Conservation (phyloP, 371 early-diverging fungal species). For the Mucor racemosus region DNA sequence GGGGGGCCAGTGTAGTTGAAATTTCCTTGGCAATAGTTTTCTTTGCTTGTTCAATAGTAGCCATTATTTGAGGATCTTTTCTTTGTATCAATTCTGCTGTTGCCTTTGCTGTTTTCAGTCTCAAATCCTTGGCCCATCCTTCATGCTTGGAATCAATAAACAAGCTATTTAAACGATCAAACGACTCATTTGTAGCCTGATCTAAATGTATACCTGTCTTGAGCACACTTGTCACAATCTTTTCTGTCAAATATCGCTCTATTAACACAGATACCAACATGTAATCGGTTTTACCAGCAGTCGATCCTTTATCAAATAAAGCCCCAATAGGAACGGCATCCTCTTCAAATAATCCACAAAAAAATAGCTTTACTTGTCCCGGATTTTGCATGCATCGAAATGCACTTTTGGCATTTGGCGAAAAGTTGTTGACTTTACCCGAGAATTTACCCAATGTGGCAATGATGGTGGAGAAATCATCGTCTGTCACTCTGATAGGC, state of each 20-base stretch:
- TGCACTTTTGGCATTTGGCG: conserved; percentile 19
- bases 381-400: neutral
- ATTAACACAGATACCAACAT: conserved; percentile 20
- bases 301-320: conserved; percentile 7
- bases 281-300: conserved; percentile 18
- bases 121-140: conserved; percentile 16
- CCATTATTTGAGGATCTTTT: neutral
- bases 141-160: neutral
- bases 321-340: neutral
- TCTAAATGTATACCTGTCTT: conserved; percentile 16
- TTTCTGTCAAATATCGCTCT: conserved; percentile 14
- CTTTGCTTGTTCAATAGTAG: neutral
- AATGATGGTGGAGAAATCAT: conserved; percentile 30
- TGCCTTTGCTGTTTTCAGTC: conserved; percentile 23
- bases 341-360: neutral
- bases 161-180: neutral
- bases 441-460: conserved; percentile 19
- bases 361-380: neutral
- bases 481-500: conserved; percentile 28
- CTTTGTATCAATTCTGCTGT: conserved; percentile 14
- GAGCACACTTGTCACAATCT: conserved; percentile 9
- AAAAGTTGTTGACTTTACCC: conserved; percentile 26
- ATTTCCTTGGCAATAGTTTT: neutral
- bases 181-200: conserved; percentile 4
- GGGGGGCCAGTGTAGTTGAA: neutral